Base-by-base conservation (phyloP, 257 asterid species). In the Primulina tabacum region DNA sequence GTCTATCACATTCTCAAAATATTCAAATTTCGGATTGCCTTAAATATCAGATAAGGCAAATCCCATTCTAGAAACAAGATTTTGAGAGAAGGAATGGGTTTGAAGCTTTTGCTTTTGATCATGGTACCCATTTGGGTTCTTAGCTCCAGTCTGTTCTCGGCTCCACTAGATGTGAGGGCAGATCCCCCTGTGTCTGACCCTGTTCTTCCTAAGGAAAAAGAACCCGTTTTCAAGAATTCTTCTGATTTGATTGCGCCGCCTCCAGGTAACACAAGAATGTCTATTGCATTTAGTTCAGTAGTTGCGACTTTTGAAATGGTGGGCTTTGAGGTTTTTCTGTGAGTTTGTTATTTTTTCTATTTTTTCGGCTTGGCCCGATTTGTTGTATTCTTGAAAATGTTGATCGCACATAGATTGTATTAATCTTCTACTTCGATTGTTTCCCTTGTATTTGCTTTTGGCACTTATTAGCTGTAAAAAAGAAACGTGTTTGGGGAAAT, bases 171-270 rank as follows among this genome's bases (percentile, higher is more conserved):
- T 77, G 92, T 85, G 62, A 84, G 74, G 66, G 88, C 96, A 7
- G 84, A 78, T 77, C 89, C 97, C 17, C 96, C 98, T n/a, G 92
- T 76, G 57, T 52, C 92, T 26, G 90, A 89, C 84, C 97, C 96
- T 56, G 87, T 86, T 85, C 85, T 93, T 80, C 99, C 99, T 7
- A 79, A 86, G 60, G 88, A 90, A 58, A 82, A 82, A 82, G 91
- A 88, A 62, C 99, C 99, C 5, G 71, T 84, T 60, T 86, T 84
- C 63, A 91, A 85, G 73, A 74, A 75, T 62, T 79, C 92, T 58
- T 78, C 96, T 37, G 86, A 75, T 73, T 72, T 81, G 67, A 72
- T 71, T 3, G 85, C 92, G 68, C 82, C 79, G 71, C 77, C 96
- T 75, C 95, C 95, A 81, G 99, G 97, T 91, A 81, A 70, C 71